Conservation (phyloP, 2,329 filamentous ascomycete genomes). For the Balansia obtecta region DNA sequence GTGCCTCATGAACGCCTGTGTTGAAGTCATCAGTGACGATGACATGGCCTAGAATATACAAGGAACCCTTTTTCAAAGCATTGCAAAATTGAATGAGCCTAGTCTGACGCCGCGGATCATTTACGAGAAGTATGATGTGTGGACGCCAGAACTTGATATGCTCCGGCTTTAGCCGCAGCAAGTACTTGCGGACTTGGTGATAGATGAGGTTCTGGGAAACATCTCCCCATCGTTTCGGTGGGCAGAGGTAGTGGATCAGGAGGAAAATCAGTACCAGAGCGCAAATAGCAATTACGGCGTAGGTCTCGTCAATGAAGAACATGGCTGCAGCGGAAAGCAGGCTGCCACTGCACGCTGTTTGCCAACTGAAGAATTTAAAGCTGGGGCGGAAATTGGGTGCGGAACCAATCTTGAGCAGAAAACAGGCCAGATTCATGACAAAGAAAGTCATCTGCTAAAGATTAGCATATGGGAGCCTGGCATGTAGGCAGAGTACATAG, state of each 20-base stretch:
- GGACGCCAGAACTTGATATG: conserved; percentile 92
- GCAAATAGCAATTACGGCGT: conserved; percentile 62
- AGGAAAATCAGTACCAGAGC: conserved; percentile 67
- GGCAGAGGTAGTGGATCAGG: conserved; percentile 73
- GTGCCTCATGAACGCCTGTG: conserved; percentile 66
- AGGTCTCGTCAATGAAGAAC: conserved; percentile 81
- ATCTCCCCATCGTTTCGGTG: conserved; percentile 82
- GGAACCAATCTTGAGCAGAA: conserved; percentile 73
- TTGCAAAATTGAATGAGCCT: conserved; percentile 86
- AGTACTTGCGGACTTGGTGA: conserved; percentile 72
- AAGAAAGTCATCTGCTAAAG: conserved; percentile 64
- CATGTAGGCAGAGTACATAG: neutral
- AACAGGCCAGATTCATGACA: conserved; percentile 78
- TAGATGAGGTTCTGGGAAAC: conserved; percentile 85
- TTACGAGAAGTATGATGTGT: conserved; percentile 74
- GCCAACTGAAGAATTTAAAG: conserved; percentile 82
- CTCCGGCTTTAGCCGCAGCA: conserved; percentile 70
- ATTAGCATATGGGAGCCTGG: neutral
- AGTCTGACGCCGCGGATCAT: conserved; percentile 69
- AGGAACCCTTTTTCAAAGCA: conserved; percentile 72
- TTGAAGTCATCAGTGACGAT: conserved; percentile 78
- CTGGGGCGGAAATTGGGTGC: conserved; percentile 82
- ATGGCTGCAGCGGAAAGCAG: conserved; percentile 69
- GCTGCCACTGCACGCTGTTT: conserved; percentile 64
- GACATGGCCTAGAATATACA: conserved; percentile 80